Conservation (phyloP, 345 rosid species). For the Linum trigynum region DNA sequence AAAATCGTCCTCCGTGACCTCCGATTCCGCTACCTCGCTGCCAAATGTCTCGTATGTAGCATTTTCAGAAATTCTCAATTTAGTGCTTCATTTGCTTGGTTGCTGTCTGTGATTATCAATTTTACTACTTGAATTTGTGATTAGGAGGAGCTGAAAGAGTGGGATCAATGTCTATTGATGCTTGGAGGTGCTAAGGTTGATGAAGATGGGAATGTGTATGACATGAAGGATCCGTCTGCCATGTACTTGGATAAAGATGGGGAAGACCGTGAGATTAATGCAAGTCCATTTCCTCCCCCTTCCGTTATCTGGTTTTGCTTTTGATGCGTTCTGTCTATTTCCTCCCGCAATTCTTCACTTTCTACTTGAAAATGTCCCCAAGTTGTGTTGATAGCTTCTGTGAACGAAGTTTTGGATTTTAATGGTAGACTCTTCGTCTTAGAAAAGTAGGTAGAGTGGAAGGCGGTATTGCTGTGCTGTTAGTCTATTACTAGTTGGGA, state of each 20-base stretch:
- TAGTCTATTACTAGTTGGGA: too few species aligned
- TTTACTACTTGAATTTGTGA: conserved; percentile 1
- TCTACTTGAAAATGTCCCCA: too few species aligned
- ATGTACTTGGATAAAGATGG: conserved; percentile 82
- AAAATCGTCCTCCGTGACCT: conserved; percentile 88
- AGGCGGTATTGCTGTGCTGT: too few species aligned
- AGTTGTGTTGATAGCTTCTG: too few species aligned
- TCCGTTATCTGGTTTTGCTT: background rate
- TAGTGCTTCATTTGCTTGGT: background rate
- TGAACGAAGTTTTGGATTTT: too few species aligned
- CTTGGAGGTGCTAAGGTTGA: conserved; percentile 87
- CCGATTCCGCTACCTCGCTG: conserved; percentile 95
- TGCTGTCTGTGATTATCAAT: background rate
- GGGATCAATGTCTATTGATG: conserved; percentile 91
- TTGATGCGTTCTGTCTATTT: background rate
- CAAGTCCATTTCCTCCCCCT: conserved; percentile 16
- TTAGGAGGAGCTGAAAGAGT: conserved; percentile 91
- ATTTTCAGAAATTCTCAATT: background rate
- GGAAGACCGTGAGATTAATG: conserved; percentile 92
- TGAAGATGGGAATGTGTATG: conserved; percentile 71
- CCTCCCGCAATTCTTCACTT: background rate
- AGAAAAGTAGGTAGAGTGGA: too few species aligned
- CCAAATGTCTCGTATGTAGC: conserved; percentile 68
- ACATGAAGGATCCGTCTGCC: conserved; percentile 48
- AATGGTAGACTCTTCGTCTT: too few species aligned